Evolutionary conservation across 805 yeast species (phyloP).

Genomic region (Kurtzmaniella cleridarum): DNA sequence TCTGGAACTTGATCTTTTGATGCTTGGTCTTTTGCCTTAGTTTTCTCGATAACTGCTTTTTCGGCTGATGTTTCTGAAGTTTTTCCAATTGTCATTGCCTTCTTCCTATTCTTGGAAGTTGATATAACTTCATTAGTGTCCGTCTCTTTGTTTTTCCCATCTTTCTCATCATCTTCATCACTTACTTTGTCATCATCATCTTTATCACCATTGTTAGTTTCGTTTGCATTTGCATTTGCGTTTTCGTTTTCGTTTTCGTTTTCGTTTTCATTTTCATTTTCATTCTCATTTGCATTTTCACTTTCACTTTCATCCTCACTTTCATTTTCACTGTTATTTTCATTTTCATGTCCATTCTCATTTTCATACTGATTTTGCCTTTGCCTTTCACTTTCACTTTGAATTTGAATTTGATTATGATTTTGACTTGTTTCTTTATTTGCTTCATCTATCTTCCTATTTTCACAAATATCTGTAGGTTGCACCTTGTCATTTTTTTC

Average conservation of each 20-base stretch:
- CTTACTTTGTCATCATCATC: conserved; percentile 4
- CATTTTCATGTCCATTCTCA: neutral
- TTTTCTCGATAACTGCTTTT: conserved; percentile 3
- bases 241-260: conserved; percentile 4
- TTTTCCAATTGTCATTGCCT: neutral
- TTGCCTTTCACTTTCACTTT: neutral
- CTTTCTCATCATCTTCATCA: conserved; percentile 4
- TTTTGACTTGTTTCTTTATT: conserved; percentile 1
- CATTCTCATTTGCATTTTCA: conserved; percentile 7
- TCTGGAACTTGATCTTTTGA: neutral
- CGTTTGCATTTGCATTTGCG: conserved; percentile 6
- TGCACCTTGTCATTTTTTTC: neutral
- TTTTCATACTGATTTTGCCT: no score
- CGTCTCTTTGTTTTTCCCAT: neutral
- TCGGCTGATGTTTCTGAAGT: neutral
- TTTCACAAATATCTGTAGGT: conserved; percentile 3
- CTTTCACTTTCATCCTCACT: conserved; percentile 8
- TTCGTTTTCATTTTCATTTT: conserved; percentile 6
- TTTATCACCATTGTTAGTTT: neutral
- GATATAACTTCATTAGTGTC: neutral
- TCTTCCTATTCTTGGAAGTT: neutral
- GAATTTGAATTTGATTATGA: no score
- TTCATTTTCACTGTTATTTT: conserved; percentile 6
- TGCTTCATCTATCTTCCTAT: conserved; percentile 2
- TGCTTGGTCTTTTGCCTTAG: conserved; percentile 3